Percentiles rank a stretch among this genome's conserved stretches.
Evolutionary conservation across 2,329 filamentous ascomycete genomes (phyloP).

Genomic region (Xylariaceae sp.): DNA sequence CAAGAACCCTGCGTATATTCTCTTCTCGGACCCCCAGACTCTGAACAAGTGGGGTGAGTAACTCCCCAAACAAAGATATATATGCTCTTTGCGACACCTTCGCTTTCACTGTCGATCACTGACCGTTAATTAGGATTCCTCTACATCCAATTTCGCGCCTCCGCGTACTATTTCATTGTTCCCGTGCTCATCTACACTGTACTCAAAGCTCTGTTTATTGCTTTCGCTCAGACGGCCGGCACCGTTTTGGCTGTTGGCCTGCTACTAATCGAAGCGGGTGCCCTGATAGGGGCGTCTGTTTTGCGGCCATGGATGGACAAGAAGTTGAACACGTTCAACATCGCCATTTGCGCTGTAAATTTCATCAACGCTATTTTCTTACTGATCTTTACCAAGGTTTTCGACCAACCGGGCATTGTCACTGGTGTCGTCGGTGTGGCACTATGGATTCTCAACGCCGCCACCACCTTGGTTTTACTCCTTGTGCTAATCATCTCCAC

Average conservation of each 20-base stretch:
- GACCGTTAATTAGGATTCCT: conserved; percentile 60
- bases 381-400: conserved; percentile 81
- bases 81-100: not conserved
- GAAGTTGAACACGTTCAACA: conserved; percentile 95
- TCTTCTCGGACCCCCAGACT: conserved; percentile 89
- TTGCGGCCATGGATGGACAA: conserved; percentile 98
- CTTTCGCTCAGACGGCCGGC: conserved; percentile 65
- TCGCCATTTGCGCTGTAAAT: conserved; percentile 83
- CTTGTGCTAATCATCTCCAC: conserved; percentile 76
- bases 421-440: conserved; percentile 84
- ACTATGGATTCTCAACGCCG: conserved; percentile 82
- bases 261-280: conserved; percentile 73
- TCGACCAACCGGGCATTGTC: conserved; percentile 76
- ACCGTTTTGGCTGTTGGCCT: conserved; percentile 76
- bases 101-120: not conserved
- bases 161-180: conserved; percentile 91
- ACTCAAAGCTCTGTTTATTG: conserved; percentile 87
- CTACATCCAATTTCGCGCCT: conserved; percentile 93
- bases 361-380: conserved; percentile 88
- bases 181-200: conserved; percentile 72
- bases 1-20: conserved; percentile 93
- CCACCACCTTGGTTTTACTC: conserved; percentile 74
- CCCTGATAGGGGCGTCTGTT: conserved; percentile 71
- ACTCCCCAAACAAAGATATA: not conserved
- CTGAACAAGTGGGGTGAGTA: conserved; percentile 76